Evolutionary conservation across 169 alveolate species (phyloP).

Genomic region (Plasmodium falciparum): DNA sequence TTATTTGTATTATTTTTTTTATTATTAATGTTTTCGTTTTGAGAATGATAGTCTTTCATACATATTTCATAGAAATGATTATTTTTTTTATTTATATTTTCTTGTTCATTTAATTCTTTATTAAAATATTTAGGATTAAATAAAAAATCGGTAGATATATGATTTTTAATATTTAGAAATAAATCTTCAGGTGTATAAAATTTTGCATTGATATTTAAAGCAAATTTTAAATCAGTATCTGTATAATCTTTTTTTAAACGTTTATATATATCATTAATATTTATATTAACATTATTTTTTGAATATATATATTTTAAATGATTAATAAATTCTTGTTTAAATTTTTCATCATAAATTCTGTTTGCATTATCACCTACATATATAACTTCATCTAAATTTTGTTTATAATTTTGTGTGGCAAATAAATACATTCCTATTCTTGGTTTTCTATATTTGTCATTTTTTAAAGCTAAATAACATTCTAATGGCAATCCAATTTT

Average conservation of each 20-base stretch:
- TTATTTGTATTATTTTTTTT: neutral
- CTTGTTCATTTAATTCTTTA: constrained; percentile 6
- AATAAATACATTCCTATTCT: constrained; percentile 83
- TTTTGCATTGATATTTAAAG: constrained; percentile 78
- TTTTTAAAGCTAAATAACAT: constrained; percentile 29
- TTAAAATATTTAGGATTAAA: constrained; percentile 33
- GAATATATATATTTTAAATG: constrained; percentile 64
- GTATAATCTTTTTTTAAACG: constrained; percentile 79
- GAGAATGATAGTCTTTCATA: too few relatives aligned
- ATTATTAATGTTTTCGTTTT: neutral
- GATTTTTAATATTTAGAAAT: constrained; percentile 60
- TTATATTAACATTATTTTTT: constrained; percentile 70
- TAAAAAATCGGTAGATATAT: constrained; percentile 26
- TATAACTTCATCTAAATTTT: constrained; percentile 66
- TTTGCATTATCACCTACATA: constrained; percentile 89
- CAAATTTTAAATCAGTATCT: constrained; percentile 84
- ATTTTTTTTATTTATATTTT: constrained; percentile 10
- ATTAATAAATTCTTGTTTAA: constrained; percentile 54
- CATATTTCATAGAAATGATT: too few relatives aligned
- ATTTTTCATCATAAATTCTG: constrained; percentile 70
- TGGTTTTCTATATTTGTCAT: constrained; percentile 79
- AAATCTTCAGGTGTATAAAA: constrained; percentile 86
- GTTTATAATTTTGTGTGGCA: constrained; percentile 77
- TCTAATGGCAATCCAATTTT: constrained; percentile 78
- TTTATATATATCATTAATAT: constrained; percentile 77